Base-by-base conservation (phyloP, 371 early-diverging fungal species). In the Funneliformis caledonium region DNA sequence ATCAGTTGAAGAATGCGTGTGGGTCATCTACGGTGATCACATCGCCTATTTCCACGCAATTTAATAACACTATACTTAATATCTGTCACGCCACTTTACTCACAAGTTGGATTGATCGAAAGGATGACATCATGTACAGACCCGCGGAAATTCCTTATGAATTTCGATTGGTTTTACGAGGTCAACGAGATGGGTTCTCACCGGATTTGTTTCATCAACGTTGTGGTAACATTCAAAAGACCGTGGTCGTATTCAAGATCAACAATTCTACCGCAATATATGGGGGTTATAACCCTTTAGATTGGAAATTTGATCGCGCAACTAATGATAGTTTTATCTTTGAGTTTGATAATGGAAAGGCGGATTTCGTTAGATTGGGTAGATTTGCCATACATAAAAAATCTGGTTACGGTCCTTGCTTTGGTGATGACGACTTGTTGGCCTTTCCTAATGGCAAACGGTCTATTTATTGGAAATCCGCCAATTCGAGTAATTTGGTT, bases 61-160 rank as follows among this genome's bases (percentile, higher is more conserved):
- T 48, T 31, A 48, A 48, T 31, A 10, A 19, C 8, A 78, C 68
- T 8, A 67, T 78, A 19, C 43, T 78, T 33, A 69, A 78, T 69
- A 69, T 52, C 22, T 42, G 47, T 68, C 79, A 78, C 42, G 56
- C 60, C 10, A 69, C 64, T 26, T 42, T 78, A 59, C 12, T 78
- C 16, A 50, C 79, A 48, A 78, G 70, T 59, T 78, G 79, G 79
- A 69, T 78, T 31, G 79, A 78, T 69, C 22, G 42, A 37, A 16
- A 31, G 9, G 59, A 78, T n/a, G 26, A 56, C 19, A 33, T 37
- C 4, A 12, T 33, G 19, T 78, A 69, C 37, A 37, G 64, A 52
- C 60, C 70, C 3, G 59, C 42, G 7, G 70, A 67, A 26, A 64
- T 64, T 6, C 79, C 69, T 48, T 78, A 78, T 16, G 50, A 78